phyloP scores from a whole-genome alignment of 805 yeast species.

The Trichomonascus vanleenenianus region DNA sequence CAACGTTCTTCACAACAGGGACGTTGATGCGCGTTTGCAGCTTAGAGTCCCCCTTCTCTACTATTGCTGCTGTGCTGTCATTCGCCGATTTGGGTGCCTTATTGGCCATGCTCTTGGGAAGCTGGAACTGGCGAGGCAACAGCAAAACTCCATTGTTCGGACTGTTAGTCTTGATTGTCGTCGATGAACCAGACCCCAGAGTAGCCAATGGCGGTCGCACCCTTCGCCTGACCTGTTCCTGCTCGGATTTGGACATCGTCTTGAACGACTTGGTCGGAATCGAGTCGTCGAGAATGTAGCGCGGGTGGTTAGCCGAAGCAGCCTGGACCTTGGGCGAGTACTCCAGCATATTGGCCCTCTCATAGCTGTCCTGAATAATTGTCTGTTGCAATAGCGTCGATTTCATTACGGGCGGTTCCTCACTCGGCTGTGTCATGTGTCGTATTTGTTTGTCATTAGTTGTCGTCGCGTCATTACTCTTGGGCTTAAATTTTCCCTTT shows the following conservation, averaged over 20 bases:
- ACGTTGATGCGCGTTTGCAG: conserved; percentile 5
- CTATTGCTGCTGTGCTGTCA: not conserved
- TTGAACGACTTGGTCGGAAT: not conserved
- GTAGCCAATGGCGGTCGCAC: not conserved
- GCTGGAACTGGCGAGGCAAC: conserved; percentile 24
- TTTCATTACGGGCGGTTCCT: too few relatives aligned
- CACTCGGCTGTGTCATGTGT: too few relatives aligned
- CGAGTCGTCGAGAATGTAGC: not conserved
- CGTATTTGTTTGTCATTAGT: too few relatives aligned
- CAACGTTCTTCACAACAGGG: conserved; percentile 41
- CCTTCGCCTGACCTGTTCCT: not conserved
- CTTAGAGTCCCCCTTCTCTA: not conserved
- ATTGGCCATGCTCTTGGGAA: conserved; percentile 7
- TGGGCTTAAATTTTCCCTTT: too few relatives aligned
- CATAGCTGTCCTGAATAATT: too few relatives aligned
- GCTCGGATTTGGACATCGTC: not conserved
- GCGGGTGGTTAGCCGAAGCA: too few relatives aligned
- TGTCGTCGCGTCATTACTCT: too few relatives aligned
- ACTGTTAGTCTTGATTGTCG: conserved; percentile 3
- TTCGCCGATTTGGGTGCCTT: not conserved
- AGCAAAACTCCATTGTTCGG: conserved; percentile 22
- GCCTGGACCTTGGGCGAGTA: too few relatives aligned
- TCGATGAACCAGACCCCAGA: not conserved
- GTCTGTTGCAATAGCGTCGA: too few relatives aligned
- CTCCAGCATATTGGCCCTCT: too few relatives aligned